These are phyloP conservation scores for Penicillium sp. DNA, from an alignment of 2,329 filamentous ascomycete genomes.

Conservation along the genomic window DNA sequence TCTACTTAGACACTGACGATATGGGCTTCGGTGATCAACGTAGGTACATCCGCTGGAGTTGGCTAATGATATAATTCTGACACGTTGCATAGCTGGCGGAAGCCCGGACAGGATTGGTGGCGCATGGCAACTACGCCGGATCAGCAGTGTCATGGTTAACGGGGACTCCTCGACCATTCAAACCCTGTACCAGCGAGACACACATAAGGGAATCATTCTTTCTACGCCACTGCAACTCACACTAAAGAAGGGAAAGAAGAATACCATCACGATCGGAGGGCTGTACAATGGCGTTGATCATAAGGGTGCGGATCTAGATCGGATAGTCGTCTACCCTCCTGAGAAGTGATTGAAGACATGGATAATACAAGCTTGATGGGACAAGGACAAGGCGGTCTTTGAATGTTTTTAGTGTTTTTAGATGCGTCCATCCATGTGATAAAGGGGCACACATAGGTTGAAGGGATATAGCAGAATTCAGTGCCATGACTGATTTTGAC, in stretches of 20 bases:
- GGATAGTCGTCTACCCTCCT: conserved; percentile 60
- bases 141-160: conserved; percentile 61
- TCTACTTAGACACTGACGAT: conserved; percentile 21
- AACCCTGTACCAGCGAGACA: conserved; percentile 55
- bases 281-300: conserved; percentile 56
- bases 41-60: conserved; percentile 2
- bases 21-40: conserved; percentile 29
- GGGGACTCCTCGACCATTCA: conserved; percentile 50
- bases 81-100: conserved; percentile 45
- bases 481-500: too few relatives aligned
- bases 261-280: conserved; percentile 59
- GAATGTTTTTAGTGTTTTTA: too few relatives aligned
- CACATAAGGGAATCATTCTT: conserved; percentile 60
- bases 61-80: background rate
- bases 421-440: too few relatives aligned
- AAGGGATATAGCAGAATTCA: too few relatives aligned
- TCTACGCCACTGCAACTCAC: conserved; percentile 57
- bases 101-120: conserved; percentile 60
- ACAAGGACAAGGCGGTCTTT: too few relatives aligned
- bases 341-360: conserved; percentile 35
- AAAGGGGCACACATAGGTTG: too few relatives aligned
- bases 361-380: background rate
- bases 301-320: conserved; percentile 60
- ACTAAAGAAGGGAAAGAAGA: conserved; percentile 51
- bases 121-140: conserved; percentile 58